Evolutionary conservation across 108 stramenopile genomes (phyloP), one percentile per base, ranked within the genome.

Genomic region (Seminavis robusta): DNA sequence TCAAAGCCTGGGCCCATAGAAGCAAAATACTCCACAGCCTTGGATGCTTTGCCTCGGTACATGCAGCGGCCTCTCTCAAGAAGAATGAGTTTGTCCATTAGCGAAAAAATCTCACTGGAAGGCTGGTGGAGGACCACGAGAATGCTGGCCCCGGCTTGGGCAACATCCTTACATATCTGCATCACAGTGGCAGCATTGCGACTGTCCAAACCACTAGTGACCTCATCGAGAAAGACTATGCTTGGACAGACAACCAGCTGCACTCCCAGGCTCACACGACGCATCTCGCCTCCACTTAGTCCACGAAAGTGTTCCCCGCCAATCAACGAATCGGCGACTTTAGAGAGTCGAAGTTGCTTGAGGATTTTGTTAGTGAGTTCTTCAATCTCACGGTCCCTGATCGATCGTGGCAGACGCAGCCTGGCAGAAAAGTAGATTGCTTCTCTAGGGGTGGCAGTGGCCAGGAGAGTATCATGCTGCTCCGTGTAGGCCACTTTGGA

Each of bases 111-210:
- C 23, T 80, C 79, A 8, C 76, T 69, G n/a, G 79, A 32, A 13
- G 88, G 88, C 56, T 90, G 88, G 45, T 90, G 88, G 39, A 90
- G 84, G 13, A 83, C 84, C 23, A 83, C 80, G 13, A 86, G 43
- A 2, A 86, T 74, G 17, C 76, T 74, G 20, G 78, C 38, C 23
- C 81, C 76, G 13, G 79, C 75, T 31, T 70, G 65, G 28, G 91
- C 83, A 27, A 95, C 68, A 39, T 76, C 65, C 39, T 77, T 59
- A 32, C 88, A 70, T 20, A 86, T 59, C 25, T 71, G 47, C 30
- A 80, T 67, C 20, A 88, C 41, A 40, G 65, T 56, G 32, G 79
- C 61, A 11, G 90, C 86, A 36, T 52, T 59, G 69, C 61, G 80
- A n/a, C 75, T 63, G 52, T 88, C 84, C 2, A 94, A 61, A 15